Evolutionary conservation across 2,329 filamentous ascomycete genomes (phyloP).

Genomic region (Aureobasidium melanogenum): DNA sequence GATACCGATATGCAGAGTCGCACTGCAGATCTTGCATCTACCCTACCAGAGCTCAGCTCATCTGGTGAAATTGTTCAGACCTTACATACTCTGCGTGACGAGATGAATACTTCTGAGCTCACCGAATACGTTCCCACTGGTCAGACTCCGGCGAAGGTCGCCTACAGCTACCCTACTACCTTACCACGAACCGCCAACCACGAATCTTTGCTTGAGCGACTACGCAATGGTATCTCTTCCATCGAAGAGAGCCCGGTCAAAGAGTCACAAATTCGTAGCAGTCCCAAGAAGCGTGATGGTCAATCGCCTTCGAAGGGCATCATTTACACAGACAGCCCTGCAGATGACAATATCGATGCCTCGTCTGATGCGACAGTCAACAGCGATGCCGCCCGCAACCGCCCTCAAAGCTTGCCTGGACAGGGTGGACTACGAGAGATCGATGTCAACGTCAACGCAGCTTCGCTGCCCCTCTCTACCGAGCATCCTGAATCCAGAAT

Average conservation of each 20-base stretch:
- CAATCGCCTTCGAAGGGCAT: slow-evolving; percentile 24
- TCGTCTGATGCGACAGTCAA: background rate
- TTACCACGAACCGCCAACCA: slow-evolving; percentile 67
- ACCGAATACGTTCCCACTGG: slow-evolving; percentile 80
- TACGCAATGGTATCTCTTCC: slow-evolving; percentile 32
- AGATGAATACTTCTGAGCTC: slow-evolving; percentile 56
- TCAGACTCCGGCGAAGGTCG: slow-evolving; percentile 69
- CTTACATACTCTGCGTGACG: slow-evolving; percentile 60
- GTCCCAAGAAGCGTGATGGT: slow-evolving; percentile 20
- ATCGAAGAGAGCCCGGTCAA: slow-evolving; percentile 15
- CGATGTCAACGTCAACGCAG: slow-evolving; percentile 37
- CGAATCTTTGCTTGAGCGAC: slow-evolving; percentile 45
- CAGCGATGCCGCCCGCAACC: slow-evolving; percentile 16
- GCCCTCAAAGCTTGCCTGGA: slow-evolving; percentile 19
- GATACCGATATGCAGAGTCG: slow-evolving; percentile 58
- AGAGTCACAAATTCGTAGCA: slow-evolving; percentile 16
- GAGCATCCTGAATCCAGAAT: slow-evolving; percentile 17
- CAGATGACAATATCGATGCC: slow-evolving; percentile 14
- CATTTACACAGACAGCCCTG: slow-evolving; percentile 25
- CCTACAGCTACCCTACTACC: slow-evolving; percentile 70
- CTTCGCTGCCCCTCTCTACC: slow-evolving; percentile 9
- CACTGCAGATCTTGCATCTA: slow-evolving; percentile 48
- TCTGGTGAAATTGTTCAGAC: slow-evolving; percentile 55
- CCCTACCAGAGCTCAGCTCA: slow-evolving; percentile 50
- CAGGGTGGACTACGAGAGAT: slow-evolving; percentile 34